Evolutionary conservation across 495 filamentous ascomycete genomes (phyloP), one percentile per base, ranked within the genome.

Genomic region (Pseudoneurospora amorphoporcata): DNA sequence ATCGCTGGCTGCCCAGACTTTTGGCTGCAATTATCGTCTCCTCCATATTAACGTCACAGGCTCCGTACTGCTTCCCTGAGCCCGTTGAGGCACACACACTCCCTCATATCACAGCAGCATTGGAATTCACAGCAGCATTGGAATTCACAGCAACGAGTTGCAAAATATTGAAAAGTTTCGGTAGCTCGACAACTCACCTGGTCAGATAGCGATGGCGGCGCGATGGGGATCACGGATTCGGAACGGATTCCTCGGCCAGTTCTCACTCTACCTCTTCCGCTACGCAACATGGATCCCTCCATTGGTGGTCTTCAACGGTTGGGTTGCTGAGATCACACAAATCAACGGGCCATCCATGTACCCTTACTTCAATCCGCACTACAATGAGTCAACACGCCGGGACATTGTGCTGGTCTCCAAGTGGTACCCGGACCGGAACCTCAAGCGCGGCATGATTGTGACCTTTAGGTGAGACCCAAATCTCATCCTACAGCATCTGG

Each of bases 341-440:
- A 88, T 94, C 74, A 83, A 81, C 38, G 92, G 92, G 3, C 83
- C 88, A 29, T 91, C 89, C 17, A 95, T 95, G 92, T 92, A 90
- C 70, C 92, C 92, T 0, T 91, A 88, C 79, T 77, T 95, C 12
- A 94, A 94, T 73, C 83, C 88, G 47, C 85, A 89, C 68, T 90
- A 82, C 77, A 84, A 90, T 47, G 80, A 86, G 74, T 87, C 84
- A 68, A 83, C 87, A 32, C 84, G 84, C 35, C 77, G 85, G 73
- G 87, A 88, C 69, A n/a, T 87, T 81, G 85, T 84, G 75, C 76
- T 86, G 72, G 84, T 84, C 23, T 84, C 80, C 69, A 88, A 87
- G 76, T 77, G 79, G 72, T 82, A 83, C 72, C 80, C 85, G 69
- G 79, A 81, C 37, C 75, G 83, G 71, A 79, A 79, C 41, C 69